Conservation (phyloP, 139 green algal species). For the Chlamydomonas eustigma region DNA sequence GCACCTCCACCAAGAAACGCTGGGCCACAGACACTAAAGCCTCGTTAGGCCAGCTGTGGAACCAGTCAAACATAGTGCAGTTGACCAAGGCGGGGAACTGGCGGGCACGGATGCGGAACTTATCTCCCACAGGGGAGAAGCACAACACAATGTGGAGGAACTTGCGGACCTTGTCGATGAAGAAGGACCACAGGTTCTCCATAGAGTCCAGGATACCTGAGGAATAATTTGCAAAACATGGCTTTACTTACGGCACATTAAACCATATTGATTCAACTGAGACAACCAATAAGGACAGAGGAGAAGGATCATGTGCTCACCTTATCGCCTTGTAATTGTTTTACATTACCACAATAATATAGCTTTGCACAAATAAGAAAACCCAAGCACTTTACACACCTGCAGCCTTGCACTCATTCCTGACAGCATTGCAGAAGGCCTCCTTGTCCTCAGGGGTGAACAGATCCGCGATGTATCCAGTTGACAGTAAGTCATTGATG, state of each 20-base stretch:
- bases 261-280: too few species aligned
- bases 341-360: too few species aligned
- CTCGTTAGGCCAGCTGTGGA: conserved; percentile 82
- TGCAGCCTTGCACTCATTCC: conserved; percentile 75
- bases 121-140: conserved; percentile 87
- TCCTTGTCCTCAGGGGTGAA: conserved; percentile 79
- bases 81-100: conserved; percentile 88
- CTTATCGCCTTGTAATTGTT: too few species aligned
- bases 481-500: conserved; percentile 88
- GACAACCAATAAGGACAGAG: neutral
- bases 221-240: too few species aligned
- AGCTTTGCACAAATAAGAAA: neutral
- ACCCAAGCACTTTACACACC: conserved; percentile 11
- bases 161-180: conserved; percentile 82
- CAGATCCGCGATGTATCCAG: conserved; percentile 74
- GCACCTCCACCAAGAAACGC: conserved; percentile 74
- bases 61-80: conserved; percentile 72
- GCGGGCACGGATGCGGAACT: conserved; percentile 78
- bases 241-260: too few species aligned
- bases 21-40: conserved; percentile 76
- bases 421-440: conserved; percentile 74
- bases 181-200: conserved; percentile 85
- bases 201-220: conserved; percentile 68
- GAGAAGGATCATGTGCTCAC: neutral
- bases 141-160: conserved; percentile 88